These are phyloP conservation scores for Lasiosphaeris hirsuta DNA, from an alignment of 495 filamentous ascomycete species.

Conservation along the genomic window DNA sequence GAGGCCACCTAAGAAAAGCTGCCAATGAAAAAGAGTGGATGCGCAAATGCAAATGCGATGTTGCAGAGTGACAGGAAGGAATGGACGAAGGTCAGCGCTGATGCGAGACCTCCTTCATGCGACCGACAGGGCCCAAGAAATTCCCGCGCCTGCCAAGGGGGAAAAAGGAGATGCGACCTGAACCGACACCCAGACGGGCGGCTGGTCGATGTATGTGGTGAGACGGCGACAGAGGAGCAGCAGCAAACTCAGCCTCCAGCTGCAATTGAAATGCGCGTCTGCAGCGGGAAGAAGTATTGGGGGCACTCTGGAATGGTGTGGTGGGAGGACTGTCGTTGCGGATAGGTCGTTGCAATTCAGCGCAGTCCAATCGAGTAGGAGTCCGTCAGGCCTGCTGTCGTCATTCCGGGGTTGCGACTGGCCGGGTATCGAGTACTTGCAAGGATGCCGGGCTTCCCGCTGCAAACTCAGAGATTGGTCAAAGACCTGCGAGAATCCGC, in stretches of 20 bases:
- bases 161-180: not conserved
- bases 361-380: conserved; percentile 4
- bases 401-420: conserved; percentile 20
- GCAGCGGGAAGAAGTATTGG: conserved; percentile 8
- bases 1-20: not conserved
- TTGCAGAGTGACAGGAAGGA: conserved; percentile 15
- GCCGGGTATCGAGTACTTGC: conserved; percentile 1
- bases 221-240: conserved; percentile 12
- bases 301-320: not conserved
- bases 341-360: not conserved
- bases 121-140: conserved; percentile 16
- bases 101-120: conserved; percentile 24
- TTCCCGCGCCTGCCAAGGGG: not conserved
- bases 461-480: not conserved
- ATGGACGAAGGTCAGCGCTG: conserved; percentile 17
- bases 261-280: conserved; percentile 10
- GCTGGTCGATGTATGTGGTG: conserved; percentile 11
- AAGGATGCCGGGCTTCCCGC: not conserved
- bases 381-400: conserved; percentile 17
- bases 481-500: not conserved
- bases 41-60: not conserved
- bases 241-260: conserved; percentile 19
- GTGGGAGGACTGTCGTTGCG: conserved; percentile 3
- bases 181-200: not conserved
- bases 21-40: conserved; percentile 11